phyloP scores from a whole-genome alignment of 2,329 filamentous ascomycete genomes.

The Colletotrichum musae region DNA sequence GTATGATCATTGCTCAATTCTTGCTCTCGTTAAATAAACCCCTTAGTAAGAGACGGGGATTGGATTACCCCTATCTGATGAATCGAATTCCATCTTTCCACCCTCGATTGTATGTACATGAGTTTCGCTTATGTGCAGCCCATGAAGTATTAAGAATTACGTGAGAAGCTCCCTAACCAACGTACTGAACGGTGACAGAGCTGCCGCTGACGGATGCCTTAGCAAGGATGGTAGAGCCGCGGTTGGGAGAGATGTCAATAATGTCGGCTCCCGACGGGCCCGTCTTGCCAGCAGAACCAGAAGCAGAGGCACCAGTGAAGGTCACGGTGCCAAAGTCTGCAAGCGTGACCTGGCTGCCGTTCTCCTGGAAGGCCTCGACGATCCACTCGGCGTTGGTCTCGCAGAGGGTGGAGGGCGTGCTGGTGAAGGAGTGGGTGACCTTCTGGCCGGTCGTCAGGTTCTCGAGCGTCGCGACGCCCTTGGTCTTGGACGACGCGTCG shows the following conservation, averaged over 20 bases:
- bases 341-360: slow-evolving; percentile 46
- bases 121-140: not conserved
- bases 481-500: slow-evolving; percentile 45
- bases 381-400: slow-evolving; percentile 75
- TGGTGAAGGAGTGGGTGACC: slow-evolving; percentile 65
- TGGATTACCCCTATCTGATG: not conserved
- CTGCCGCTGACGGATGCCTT: slow-evolving; percentile 32
- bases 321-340: slow-evolving; percentile 50
- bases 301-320: slow-evolving; percentile 45
- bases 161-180: slow-evolving; percentile 11
- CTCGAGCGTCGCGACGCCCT: slow-evolving; percentile 50
- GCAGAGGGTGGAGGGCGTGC: slow-evolving; percentile 60
- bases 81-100: not conserved
- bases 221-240: slow-evolving; percentile 32
- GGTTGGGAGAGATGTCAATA: slow-evolving; percentile 41
- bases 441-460: slow-evolving; percentile 67
- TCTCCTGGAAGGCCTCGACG: slow-evolving; percentile 62
- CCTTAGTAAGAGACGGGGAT: not conserved
- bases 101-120: not conserved
- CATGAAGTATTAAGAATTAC: not conserved
- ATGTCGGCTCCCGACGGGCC: slow-evolving; percentile 41
- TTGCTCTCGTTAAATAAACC: not conserved
- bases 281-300: slow-evolving; percentile 42
- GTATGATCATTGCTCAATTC: not conserved
- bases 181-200: slow-evolving; percentile 32